These are phyloP conservation scores for Brettanomyces anomalus DNA, from an alignment of 805 yeast species.

Conservation along the genomic window DNA sequence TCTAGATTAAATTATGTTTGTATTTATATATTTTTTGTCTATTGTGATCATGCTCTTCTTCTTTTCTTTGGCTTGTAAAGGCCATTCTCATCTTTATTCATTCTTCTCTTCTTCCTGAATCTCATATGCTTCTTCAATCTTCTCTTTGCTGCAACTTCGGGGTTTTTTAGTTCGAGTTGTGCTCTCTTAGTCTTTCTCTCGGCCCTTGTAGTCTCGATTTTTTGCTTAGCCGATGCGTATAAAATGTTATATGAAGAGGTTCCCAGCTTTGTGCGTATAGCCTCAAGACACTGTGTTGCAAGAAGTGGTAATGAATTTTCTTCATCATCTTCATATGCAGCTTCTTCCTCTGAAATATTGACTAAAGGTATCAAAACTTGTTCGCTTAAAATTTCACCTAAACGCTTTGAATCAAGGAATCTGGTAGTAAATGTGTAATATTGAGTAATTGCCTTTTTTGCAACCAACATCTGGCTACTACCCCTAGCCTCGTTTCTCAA, in stretches of 20 bases:
- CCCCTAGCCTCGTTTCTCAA: slow-evolving; percentile 56
- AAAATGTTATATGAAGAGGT: slow-evolving; percentile 54
- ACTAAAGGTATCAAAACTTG: slow-evolving; percentile 22
- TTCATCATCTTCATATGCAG: slow-evolving; percentile 30
- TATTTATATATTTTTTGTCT: neutral
- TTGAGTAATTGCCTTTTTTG: slow-evolving; percentile 65
- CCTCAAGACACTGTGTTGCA: slow-evolving; percentile 56
- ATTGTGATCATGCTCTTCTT: slow-evolving; percentile 13
- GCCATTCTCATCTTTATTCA: slow-evolving; percentile 68
- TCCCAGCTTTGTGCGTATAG: slow-evolving; percentile 64
- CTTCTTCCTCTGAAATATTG: slow-evolving; percentile 26
- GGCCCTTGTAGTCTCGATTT: slow-evolving; percentile 52
- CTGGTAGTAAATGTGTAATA: slow-evolving; percentile 56
- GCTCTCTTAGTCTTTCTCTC: slow-evolving; percentile 74
- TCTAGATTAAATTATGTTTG: neutral
- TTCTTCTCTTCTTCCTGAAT: slow-evolving; percentile 69
- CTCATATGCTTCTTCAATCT: slow-evolving; percentile 69
- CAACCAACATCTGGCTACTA: slow-evolving; percentile 39
- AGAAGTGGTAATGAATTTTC: slow-evolving; percentile 31
- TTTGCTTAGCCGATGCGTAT: slow-evolving; percentile 55
- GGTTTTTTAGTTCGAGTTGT: slow-evolving; percentile 65
- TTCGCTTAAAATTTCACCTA: slow-evolving; percentile 31
- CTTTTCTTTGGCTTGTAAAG: slow-evolving; percentile 59
- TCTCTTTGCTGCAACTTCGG: slow-evolving; percentile 73
- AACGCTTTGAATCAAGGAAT: slow-evolving; percentile 32